phyloP scores from a whole-genome alignment of 1,284 basidiomycete genomes.

The Marasmius tenuissimus region DNA sequence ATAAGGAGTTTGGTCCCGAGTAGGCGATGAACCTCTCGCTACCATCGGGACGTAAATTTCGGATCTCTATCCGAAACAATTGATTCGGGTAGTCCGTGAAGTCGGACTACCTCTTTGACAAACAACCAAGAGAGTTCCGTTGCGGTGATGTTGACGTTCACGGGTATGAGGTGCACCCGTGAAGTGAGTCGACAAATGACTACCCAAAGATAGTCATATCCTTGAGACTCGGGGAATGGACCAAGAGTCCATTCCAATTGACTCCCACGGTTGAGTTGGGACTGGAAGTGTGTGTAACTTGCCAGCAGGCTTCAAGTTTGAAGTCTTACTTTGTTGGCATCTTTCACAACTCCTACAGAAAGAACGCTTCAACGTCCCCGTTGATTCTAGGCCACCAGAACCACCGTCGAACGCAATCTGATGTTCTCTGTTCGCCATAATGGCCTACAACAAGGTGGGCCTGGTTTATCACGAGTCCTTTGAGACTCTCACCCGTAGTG shows the following conservation, averaged over 20 bases:
- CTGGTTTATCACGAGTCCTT: slow-evolving; percentile 21
- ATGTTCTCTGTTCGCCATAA: slow-evolving; percentile 20
- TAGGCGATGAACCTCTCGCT: slow-evolving; percentile 24
- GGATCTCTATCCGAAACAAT: slow-evolving; percentile 26
- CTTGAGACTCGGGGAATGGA: slow-evolving; percentile 22
- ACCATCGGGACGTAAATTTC: slow-evolving; percentile 27
- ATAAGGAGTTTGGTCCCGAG: slow-evolving; percentile 18
- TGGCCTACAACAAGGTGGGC: slow-evolving; percentile 27
- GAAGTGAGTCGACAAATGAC: slow-evolving; percentile 19
- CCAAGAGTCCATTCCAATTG: slow-evolving; percentile 29
- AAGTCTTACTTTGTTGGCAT: slow-evolving; percentile 16
- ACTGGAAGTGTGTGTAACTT: slow-evolving; percentile 14
- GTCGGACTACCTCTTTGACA: slow-evolving; percentile 20
- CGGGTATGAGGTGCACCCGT: slow-evolving; percentile 20
- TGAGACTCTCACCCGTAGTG: slow-evolving; percentile 1
- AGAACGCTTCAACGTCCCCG: slow-evolving; percentile 18
- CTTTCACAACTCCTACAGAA: slow-evolving; percentile 20
- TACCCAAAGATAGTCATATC: slow-evolving; percentile 11
- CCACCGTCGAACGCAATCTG: slow-evolving; percentile 25
- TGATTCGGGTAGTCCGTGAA: slow-evolving; percentile 22
- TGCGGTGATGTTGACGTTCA: slow-evolving; percentile 14
- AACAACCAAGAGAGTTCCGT: slow-evolving; percentile 8
- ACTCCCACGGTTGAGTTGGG: slow-evolving; percentile 23
- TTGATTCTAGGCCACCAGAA: slow-evolving; percentile 35
- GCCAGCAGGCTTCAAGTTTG: slow-evolving; percentile 13